Base-by-base conservation (phyloP, 2,329 filamentous ascomycete species). In the Blastomyces parvus region DNA sequence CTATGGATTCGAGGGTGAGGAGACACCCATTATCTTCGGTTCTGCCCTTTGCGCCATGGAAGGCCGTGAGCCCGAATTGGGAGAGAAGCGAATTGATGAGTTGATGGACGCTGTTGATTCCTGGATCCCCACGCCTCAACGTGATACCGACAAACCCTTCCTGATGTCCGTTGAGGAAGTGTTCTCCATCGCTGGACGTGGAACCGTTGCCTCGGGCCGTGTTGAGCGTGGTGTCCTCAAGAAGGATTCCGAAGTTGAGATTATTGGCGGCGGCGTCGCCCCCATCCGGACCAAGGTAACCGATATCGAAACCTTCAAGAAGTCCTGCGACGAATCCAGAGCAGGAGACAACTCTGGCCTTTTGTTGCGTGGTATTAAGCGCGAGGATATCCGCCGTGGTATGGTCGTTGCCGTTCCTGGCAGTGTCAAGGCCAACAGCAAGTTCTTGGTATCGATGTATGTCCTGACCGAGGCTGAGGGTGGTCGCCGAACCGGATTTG, bases 231-330 rank as follows among this genome's bases (percentile, higher is more conserved):
- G 94, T 82, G 78, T 86, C 64, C 82, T 99, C 74, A 97, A 96
- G 89, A 90, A 86, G 80, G 94, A 99, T 77, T 84, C 87, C 67
- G 94, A 99, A 75, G 86, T 99, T 69, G 94, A 99, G 83, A 85
- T 99, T 68, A 85, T 99, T 66, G 94, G 94, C 76, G 96, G 94
- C 83, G 86, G 88, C 70, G 79, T 80, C 63, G 84, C 86, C 56
- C 81, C 90, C 69, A 90, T 97, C 83, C 97, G 95, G 87, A 97
- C 94, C 79, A 97, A 97, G 84, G 93, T 99, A 69, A 99, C 94
- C 74, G 95, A 99, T 75, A 97, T 99, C 70, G 94, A 99, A 84
- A 99, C 93, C 69, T 99, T 99, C 85, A 97, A 97, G 86, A 99
- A 99, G 86, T 95, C 91, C 59, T 97, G 94, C 79, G 92, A 97